Evolutionary conservation across 1,284 basidiomycete species (phyloP), one percentile per base, ranked within the genome.

Genomic region (Melampsora abietis-canadensis): DNA sequence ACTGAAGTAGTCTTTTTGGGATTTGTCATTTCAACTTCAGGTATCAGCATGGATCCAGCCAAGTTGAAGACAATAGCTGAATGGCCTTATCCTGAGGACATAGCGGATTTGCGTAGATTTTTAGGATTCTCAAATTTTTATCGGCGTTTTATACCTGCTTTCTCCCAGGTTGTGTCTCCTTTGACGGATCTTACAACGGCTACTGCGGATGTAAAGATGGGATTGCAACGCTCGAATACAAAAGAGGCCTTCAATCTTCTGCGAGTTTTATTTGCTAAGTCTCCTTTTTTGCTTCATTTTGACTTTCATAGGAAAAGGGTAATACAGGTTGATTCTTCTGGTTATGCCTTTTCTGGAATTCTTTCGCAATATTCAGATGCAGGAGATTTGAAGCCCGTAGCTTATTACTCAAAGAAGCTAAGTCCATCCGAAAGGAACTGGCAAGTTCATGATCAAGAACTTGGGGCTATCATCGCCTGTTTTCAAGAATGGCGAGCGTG

Each of bases 211-310:
- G 62, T 34, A 63, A 73, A 27, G 77, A 82, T 57, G 40, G 75
- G 0, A 78, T 80, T 68, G 48, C 17, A 51, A 51, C 21, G 15
- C 17, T 24, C 48, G 21, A 81, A 82, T 72, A 77, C 82, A 0
- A 68, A 78, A 1, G 64, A 37, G 0, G 81, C 79, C 0, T 83
- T 81, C 72, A 78, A 82, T 76, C 80, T 79, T 0, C 31, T 83
- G 2, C 74, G 78, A 0, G 78, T 83, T 1, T 72, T 80, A 19
- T 51, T 51, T 51, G 21, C 48, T 51, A 17, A 51, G 48, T 17
- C 59, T 31, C 59, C 59, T 24, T 34, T 61, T 24, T 34, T 61
- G 21, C n/a, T 15, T 17, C 59, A 61, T 31, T 61, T 61, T 61
- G 59, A 61, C 27, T 61, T 61, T 34, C 15, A 21, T 24, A 15